Evolutionary conservation across 164 flowering plant genomes (phyloP).

Genomic region (Vitis riparia): DNA sequence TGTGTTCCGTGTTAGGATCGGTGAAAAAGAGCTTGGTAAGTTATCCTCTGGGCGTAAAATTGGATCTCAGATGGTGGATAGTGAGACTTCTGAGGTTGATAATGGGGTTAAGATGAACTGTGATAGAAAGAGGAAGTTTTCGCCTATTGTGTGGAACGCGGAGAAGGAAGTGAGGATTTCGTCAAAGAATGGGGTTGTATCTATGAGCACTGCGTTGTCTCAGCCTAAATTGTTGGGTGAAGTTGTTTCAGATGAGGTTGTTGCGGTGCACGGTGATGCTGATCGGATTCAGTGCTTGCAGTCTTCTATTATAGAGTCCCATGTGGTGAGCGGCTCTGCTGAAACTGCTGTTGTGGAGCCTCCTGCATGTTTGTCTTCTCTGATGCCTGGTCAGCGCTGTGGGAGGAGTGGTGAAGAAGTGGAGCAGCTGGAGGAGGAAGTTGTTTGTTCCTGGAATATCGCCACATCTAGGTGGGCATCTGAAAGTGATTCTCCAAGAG

Average conservation of each 20-base stretch:
- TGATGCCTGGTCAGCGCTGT: conserved; percentile 1
- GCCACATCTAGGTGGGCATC: conserved; percentile 64
- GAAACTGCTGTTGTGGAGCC: conserved; percentile 12
- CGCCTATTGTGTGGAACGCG: conserved; percentile 50
- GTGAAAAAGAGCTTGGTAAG: neutral
- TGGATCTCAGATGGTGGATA: neutral
- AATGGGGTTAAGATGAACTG: conserved; percentile 15
- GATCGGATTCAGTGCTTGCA: conserved; percentile 4
- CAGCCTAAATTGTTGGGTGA: neutral
- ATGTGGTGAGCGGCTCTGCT: neutral
- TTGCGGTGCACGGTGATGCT: neutral
- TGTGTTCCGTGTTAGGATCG: neutral
- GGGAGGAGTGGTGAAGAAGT: conserved; percentile 19
- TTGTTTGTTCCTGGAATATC: conserved; percentile 28
- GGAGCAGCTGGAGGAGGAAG: conserved; percentile 32
- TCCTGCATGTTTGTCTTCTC: conserved; percentile 10
- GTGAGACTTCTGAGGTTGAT: neutral
- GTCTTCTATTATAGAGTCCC: neutral
- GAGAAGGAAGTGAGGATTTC: conserved; percentile 22
- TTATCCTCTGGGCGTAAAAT: neutral
- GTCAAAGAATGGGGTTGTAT: conserved; percentile 9
- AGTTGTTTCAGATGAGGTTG: neutral
- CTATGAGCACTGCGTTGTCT: neutral
- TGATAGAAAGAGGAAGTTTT: conserved; percentile 31
- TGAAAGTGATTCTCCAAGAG: conserved; percentile 25